phyloP scores from a whole-genome alignment of 148 eudicot species.

The Spergularia bocconei region DNA sequence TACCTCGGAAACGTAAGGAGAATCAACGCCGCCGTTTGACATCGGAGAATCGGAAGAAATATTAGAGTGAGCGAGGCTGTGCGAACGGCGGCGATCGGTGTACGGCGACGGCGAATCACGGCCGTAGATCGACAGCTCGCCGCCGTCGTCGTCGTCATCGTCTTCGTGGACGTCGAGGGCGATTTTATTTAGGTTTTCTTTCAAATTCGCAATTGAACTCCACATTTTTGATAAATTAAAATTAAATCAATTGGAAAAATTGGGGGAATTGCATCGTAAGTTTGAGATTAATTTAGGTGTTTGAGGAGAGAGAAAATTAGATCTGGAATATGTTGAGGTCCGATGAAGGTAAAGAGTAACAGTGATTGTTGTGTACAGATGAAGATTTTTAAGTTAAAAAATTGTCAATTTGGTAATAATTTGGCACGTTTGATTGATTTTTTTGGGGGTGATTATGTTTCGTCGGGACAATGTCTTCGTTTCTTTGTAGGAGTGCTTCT shows the following conservation, averaged over 20 bases:
- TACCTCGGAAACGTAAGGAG: constrained; percentile 58
- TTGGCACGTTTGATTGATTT: not conserved
- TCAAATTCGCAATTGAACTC: constrained; percentile 83
- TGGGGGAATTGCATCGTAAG: not conserved
- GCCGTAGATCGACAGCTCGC: constrained; percentile 40
- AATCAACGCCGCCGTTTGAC: constrained; percentile 64
- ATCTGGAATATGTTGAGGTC: constrained; percentile 12
- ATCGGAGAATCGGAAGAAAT: constrained; percentile 41
- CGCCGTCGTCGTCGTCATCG: constrained; percentile 55
- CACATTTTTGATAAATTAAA: constrained; percentile 38
- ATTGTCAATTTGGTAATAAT: not conserved
- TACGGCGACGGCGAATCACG: constrained; percentile 32
- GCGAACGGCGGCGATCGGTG: constrained; percentile 55
- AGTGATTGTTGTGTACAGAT: constrained; percentile 14
- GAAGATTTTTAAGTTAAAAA: not conserved
- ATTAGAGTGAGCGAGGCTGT: constrained; percentile 39
- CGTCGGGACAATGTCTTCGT: not conserved
- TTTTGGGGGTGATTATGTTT: not conserved
- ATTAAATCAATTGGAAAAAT: constrained; percentile 10
- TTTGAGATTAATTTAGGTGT: constrained; percentile 1
- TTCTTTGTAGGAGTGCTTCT: too few relatives aligned
- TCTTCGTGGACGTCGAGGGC: constrained; percentile 84
- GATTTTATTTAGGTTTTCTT: constrained; percentile 82
- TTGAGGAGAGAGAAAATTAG: constrained; percentile 10
- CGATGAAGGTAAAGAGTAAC: not conserved